Base-by-base conservation (phyloP, 495 filamentous ascomycete genomes). In the Penicillium dipodomyicola region DNA sequence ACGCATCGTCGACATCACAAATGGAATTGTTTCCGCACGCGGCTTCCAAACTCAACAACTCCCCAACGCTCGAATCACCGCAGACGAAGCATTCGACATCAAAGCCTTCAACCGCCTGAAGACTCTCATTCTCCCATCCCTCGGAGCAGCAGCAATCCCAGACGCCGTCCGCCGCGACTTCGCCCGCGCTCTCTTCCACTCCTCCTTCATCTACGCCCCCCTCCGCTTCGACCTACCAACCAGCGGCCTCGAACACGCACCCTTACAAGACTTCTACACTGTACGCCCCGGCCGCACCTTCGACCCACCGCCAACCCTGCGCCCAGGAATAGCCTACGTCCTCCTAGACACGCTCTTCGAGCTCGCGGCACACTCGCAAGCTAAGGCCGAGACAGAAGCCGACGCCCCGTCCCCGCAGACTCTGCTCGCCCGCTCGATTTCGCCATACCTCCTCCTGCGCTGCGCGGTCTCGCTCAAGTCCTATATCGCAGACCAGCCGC, bases 401-500 rank as follows among this genome's bases (percentile, higher is more conserved):
- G 37, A 57, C 2, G 49, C 19, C 62, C 19, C 46, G 15, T 54
- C 52, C 41, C 58, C 81, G 12, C 70, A 76, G 52, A 72, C 83
- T 37, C 69, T 83, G 8, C 82, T 98, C 22, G 89, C 93, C 1
- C 81, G 85, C 62, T 87, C 87, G 1, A 84, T 88, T 3, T 87
- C 90, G 3, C 91, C 92, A 0, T 94, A 91, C 60, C 77, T 97
- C 0, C 89, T 97, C 47, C 78, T 96, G 5, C 86, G 94, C 5
- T 84, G 84, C 23, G 91, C 89, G 2, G 75, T 96, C 8, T 84
- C 90, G 1, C 69, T 98, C 29, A 84, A 90, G 48, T 77, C 85
- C 4, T 97, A 96, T 64, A 87, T 93, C 44, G 88, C 91, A 5
- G 94, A 98, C 70, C 94, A 97, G 64, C 94, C 94, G 15, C 77